Evolutionary conservation across 2,329 filamentous ascomycete genomes (phyloP).

Genomic region (Cordyceps farinosa): DNA sequence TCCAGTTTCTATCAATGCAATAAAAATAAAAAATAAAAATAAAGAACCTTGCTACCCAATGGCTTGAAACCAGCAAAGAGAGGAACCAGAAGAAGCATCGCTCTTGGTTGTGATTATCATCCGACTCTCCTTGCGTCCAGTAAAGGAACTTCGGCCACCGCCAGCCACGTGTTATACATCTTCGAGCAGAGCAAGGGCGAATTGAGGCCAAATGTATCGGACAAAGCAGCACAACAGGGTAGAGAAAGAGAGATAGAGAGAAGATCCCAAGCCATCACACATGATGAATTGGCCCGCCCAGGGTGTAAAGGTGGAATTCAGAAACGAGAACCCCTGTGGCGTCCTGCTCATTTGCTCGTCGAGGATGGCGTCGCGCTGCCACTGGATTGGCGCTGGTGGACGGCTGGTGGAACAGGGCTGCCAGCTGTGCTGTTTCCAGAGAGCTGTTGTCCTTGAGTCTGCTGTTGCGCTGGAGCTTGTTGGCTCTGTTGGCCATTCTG

Average conservation of each 20-base stretch:
- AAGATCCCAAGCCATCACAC: neutral
- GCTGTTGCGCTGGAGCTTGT: conserved; percentile 21
- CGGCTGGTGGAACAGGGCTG: conserved; percentile 14
- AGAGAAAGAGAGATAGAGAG: neutral
- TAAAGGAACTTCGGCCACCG: neutral
- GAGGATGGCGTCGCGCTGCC: conserved; percentile 38
- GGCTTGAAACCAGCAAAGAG: neutral
- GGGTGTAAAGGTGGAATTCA: neutral
- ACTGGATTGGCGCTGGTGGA: conserved; percentile 34
- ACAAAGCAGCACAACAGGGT: neutral
- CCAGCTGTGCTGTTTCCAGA: conserved; percentile 8
- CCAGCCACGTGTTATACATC: neutral
- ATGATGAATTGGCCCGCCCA: neutral
- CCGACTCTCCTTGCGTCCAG: too few species aligned
- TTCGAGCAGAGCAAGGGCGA: neutral
- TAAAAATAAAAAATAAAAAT: neutral
- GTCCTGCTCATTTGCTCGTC: conserved; percentile 24
- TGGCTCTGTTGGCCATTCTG: conserved; percentile 24
- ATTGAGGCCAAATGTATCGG: neutral
- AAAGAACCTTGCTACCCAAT: neutral
- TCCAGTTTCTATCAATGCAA: neutral
- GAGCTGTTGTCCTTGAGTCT: conserved; percentile 17
- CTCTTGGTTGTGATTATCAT: neutral
- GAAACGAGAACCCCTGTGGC: neutral
- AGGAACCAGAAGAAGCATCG: neutral